Conservation (phyloP, 2,329 filamentous ascomycete species). For the Grosmannia penicillata region DNA sequence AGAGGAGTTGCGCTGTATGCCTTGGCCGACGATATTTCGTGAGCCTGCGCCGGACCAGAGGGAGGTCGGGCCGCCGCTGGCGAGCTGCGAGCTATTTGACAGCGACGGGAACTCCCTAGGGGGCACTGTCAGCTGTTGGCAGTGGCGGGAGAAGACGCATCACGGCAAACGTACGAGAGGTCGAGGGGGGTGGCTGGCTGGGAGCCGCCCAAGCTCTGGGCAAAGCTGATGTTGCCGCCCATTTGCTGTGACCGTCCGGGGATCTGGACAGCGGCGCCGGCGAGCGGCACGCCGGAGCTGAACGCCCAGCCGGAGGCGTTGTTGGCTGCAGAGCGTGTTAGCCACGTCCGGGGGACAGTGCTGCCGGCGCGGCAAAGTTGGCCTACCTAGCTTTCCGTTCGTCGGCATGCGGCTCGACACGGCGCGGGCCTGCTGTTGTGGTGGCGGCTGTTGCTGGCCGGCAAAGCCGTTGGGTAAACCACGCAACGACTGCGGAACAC, state of each 20-base stretch:
- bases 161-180: conserved; percentile 42
- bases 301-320: conserved; percentile 47
- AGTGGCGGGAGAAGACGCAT: neutral
- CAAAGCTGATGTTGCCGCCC: conserved; percentile 48
- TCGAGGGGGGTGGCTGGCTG: conserved; percentile 48
- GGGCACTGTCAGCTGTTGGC: conserved; percentile 13
- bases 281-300: conserved; percentile 46
- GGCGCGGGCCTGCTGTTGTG: conserved; percentile 35
- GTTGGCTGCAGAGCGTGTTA: too few relatives aligned
- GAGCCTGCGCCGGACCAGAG: conserved; percentile 39
- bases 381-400: conserved; percentile 48
- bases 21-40: conserved; percentile 30
- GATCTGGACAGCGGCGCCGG: conserved; percentile 35
- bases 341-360: too few relatives aligned
- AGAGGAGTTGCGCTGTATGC: conserved; percentile 32
- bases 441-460: conserved; percentile 37
- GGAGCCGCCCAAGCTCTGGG: conserved; percentile 49
- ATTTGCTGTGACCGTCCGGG: conserved; percentile 29
- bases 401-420: conserved; percentile 46
- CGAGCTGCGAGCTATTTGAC: conserved; percentile 43
- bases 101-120: conserved; percentile 50
- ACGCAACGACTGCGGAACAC: conserved; percentile 46
- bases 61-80: conserved; percentile 31
- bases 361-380: too few relatives aligned
- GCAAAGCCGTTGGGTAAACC: conserved; percentile 47